These are phyloP conservation scores for Leccinum aurantiacum DNA, from an alignment of 768 basidiomycete species.

Conservation along the genomic window DNA sequence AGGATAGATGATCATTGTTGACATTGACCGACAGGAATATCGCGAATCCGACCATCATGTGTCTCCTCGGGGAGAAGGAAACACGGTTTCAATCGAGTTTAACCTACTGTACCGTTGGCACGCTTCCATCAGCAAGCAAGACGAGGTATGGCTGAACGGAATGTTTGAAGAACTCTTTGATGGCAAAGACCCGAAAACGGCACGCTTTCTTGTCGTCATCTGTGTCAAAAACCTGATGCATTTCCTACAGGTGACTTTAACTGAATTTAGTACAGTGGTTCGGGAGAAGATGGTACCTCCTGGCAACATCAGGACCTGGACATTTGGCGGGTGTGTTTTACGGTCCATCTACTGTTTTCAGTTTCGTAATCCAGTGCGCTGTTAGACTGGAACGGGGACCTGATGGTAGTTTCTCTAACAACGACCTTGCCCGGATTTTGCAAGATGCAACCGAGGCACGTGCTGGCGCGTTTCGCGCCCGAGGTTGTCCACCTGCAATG, in stretches of 20 bases:
- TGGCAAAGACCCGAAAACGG: slow-evolving; percentile 41
- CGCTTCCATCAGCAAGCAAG: slow-evolving; percentile 54
- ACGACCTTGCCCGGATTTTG: slow-evolving; percentile 60
- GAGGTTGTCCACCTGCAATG: slow-evolving; percentile 63
- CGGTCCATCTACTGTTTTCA: not conserved
- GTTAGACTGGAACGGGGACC: slow-evolving; percentile 47
- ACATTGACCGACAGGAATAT: slow-evolving; percentile 39
- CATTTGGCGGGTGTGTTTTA: slow-evolving; percentile 46
- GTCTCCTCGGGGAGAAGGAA: slow-evolving; percentile 67
- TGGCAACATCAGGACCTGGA: slow-evolving; percentile 45
- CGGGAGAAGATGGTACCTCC: slow-evolving; percentile 12
- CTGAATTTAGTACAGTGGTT: slow-evolving; percentile 20
- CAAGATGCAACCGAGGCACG: slow-evolving; percentile 58
- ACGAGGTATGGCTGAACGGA: slow-evolving; percentile 54
- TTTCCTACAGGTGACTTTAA: slow-evolving; percentile 17
- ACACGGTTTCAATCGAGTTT: slow-evolving; percentile 76
- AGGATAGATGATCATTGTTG: not conserved
- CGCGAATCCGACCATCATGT: slow-evolving; percentile 53
- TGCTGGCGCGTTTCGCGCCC: slow-evolving; percentile 65
- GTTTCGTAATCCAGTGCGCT: not conserved
- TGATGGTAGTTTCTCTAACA: slow-evolving; percentile 58
- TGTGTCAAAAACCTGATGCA: not conserved
- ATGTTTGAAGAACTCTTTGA: slow-evolving; percentile 46
- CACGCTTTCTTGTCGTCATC: slow-evolving; percentile 15
- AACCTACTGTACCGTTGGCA: slow-evolving; percentile 65